Evolutionary conservation across 192 early-diverging fungal genomes (phyloP), one percentile per base, ranked within the genome.

Genomic region (Linnemannia elongata): DNA sequence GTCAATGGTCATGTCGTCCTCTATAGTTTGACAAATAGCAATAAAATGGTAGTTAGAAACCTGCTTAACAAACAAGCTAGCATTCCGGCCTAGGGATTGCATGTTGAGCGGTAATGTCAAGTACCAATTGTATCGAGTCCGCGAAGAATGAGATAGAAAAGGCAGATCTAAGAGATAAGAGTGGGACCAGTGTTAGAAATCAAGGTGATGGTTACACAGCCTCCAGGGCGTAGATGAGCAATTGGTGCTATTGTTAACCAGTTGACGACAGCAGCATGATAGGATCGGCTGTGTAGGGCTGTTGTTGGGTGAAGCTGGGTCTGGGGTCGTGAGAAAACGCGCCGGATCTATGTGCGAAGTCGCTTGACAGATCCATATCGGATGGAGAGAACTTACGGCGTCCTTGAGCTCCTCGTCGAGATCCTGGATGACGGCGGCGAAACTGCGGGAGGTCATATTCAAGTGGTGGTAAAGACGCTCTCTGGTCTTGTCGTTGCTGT

Each of bases 1-100:
- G 27, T 90, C 89, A 60, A 99, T 91, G 33, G 96, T 95, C 97
- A 99, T 98, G 81, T 99, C 99, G 90, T 99, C 99, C 90, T 99
- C 85, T 87, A 45, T 18, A n/a, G 22, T 33, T 36, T 8, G 39
- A 73, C 7, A 39, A 55, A 38, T 27, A 71, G 13, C 27, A 22
- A 39, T 12, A 20, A 54, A 22, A 33, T 27, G 22, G 22, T 10
- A 18, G 45, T 47, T 6, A 42, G 39, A 7, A 72, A 27, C 18
- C 1, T 4, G 22, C 22, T n/a, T 24, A 1, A 52, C 74, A 74
- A 52, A 80, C 8, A 71, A 30, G 20, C 22, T 6, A 20, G 6
- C 17, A 18, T 18, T 52, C 18, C 18, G 15, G 49, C 22, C 20
- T 52, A 18, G 6, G 49, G 9, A 20, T 36, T 20, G 24, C 47